These are phyloP conservation scores for Babesia microti DNA, from an alignment of 169 alveolate species.

Conservation along the genomic window DNA sequence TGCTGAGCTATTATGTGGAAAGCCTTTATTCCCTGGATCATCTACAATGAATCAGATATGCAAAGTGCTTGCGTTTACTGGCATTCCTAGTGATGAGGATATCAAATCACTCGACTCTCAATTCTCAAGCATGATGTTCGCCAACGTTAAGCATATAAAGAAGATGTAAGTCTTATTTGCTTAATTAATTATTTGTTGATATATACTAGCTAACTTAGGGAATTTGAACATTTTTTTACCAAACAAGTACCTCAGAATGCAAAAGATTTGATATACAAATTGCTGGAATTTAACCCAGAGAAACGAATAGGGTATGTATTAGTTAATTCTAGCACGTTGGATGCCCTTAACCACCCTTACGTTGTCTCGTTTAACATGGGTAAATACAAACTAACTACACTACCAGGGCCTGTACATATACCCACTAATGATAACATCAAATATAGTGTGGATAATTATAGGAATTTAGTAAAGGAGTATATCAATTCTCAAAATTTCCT, in stretches of 20 bases:
- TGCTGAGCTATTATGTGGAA: slow-evolving; percentile 90
- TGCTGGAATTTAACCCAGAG: slow-evolving; percentile 44
- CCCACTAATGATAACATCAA: slow-evolving; percentile 43
- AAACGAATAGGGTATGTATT: too few relatives aligned
- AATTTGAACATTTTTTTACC: slow-evolving; percentile 30
- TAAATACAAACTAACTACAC: slow-evolving; percentile 12
- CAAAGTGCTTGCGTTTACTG: slow-evolving; percentile 82
- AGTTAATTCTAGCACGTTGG: slow-evolving; percentile 24
- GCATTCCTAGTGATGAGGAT: slow-evolving; percentile 82
- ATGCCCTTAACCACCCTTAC: slow-evolving; percentile 46
- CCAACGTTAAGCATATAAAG: slow-evolving; percentile 9
- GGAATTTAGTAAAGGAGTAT: slow-evolving; percentile 32
- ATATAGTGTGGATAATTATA: slow-evolving; percentile 38
- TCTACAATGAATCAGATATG: slow-evolving; percentile 94
- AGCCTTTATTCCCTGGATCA: slow-evolving; percentile 96
- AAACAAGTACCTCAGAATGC: slow-evolving; percentile 34
- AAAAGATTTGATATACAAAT: slow-evolving; percentile 16
- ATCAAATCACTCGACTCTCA: slow-evolving; percentile 77
- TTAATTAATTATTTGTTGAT: too few relatives aligned
- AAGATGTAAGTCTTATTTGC: too few relatives aligned
- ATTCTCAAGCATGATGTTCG: slow-evolving; percentile 45
- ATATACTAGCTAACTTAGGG: too few relatives aligned
- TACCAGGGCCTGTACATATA: slow-evolving; percentile 21
- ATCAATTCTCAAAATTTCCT: too few relatives aligned
- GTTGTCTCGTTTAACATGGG: slow-evolving; percentile 31